These are phyloP conservation scores for Chiua virens DNA, from an alignment of 768 basidiomycete species.

Conservation along the genomic window DNA sequence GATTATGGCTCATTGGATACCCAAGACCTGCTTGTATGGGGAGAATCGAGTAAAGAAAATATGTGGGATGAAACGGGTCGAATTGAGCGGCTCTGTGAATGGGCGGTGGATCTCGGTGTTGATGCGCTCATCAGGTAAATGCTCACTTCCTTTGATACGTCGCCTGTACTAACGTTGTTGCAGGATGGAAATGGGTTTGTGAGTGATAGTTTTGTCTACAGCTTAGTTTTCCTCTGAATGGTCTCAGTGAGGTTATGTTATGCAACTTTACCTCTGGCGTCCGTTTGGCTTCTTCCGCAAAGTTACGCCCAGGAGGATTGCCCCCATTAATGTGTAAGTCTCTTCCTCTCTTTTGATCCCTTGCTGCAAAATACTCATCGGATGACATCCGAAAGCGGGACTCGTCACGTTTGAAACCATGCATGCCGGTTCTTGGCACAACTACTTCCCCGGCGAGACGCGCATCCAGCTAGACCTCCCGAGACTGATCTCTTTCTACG, in stretches of 20 bases:
- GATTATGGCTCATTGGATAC: slow-evolving; percentile 41
- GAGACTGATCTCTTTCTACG: slow-evolving; percentile 38
- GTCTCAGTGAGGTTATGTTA: slow-evolving; percentile 36
- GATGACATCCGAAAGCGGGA: background rate
- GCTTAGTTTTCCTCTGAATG: background rate
- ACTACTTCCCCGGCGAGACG: slow-evolving; percentile 35
- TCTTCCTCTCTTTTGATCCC: no score
- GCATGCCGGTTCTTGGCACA: slow-evolving; percentile 31
- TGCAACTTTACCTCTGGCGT: slow-evolving; percentile 35
- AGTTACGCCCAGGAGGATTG: rapidly evolving
- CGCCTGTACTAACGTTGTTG: background rate
- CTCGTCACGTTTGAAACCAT: slow-evolving; percentile 6
- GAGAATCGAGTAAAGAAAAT: slow-evolving; percentile 19
- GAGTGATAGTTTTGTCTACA: background rate
- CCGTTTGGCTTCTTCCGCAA: slow-evolving; percentile 19
- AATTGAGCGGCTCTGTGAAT: slow-evolving; percentile 41
- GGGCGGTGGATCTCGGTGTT: slow-evolving; percentile 40
- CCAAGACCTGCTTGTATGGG: slow-evolving; percentile 49
- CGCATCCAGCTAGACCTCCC: slow-evolving; percentile 36
- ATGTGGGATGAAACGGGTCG: slow-evolving; percentile 36
- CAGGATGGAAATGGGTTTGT: slow-evolving; percentile 36
- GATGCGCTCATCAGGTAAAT: slow-evolving; percentile 48
- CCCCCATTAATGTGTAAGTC: background rate
- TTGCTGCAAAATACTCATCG: no score
- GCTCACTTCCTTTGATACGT: no score